Base-by-base conservation (phyloP, 768 basidiomycete genomes). In the Lentinula guzmanii region DNA sequence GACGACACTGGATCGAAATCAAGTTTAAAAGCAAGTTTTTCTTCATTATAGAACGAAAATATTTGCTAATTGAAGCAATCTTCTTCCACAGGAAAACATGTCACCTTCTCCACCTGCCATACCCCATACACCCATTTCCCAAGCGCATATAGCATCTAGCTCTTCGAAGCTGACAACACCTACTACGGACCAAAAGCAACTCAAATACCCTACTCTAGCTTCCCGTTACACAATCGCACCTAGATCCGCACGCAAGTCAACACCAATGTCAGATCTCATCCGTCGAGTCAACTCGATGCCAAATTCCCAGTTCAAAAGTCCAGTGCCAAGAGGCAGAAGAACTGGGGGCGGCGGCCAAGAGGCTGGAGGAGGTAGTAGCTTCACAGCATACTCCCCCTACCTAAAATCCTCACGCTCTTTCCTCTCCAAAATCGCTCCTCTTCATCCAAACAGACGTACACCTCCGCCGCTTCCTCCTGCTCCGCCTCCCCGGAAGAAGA, bases 251-350 rank as follows among this genome's bases (percentile, higher is more conserved):
- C 55, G 55, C 39, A 85, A 79, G 65, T 71, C 78, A 24, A 83
- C 84, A 2, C 82, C 87, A 4, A 88, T 92, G 86, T 81, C 84
- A 53, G 90, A 91, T 70, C 82, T 91, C 64, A 89, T 91, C 63
- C 82, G 83, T 52, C 86, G 84, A 59, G 89, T 84, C 34, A 86
- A 85, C 68, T 84, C 87, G 1, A 77, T 82, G 62, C 85, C 87
- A 15, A 82, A 77, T 58, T 87, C 89, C 9, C 87, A 86, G 0
- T 86, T 83, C 68, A 67, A 75, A 35, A 66, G 71, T 16, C 69
- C 77, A 2, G 69, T 69, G 35, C 41, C 45, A 10, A 48, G 7
- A 37, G 39, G 43, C 43, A 48, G 34, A 37, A 46, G 31, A 24
- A 33, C 15, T 5, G 21, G 5, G 2, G 53, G 51, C n/a, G 21